Percentiles rank a stretch among this genome's conserved stretches.
phyloP scores from a whole-genome alignment of 2,329 filamentous ascomycete species.

The Xylariaceae sp. region DNA sequence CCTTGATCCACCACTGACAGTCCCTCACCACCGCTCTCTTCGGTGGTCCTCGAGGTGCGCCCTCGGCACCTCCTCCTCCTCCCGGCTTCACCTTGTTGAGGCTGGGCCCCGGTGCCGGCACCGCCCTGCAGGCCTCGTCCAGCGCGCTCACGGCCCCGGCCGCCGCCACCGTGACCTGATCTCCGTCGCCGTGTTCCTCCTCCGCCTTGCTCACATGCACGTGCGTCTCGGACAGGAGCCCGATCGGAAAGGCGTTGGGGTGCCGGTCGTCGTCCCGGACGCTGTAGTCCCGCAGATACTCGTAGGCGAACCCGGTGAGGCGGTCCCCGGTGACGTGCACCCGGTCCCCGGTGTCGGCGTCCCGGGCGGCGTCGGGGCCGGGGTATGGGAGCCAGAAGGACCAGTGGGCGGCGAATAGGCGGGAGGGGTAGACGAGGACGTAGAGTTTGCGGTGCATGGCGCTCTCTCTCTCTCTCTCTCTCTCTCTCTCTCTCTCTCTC shows the following conservation, averaged over 20 bases:
- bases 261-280: constrained; percentile 14
- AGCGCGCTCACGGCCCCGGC: constrained; percentile 7
- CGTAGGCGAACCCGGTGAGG: constrained; percentile 14
- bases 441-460: constrained; percentile 13
- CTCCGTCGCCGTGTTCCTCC: background rate
- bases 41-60: background rate
- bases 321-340: constrained; percentile 17
- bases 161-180: background rate
- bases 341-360: constrained; percentile 11
- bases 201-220: constrained; percentile 3
- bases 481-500: too few relatives aligned
- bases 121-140: constrained; percentile 12
- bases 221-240: constrained; percentile 2
- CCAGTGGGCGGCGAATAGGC: constrained; percentile 17
- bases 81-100: constrained; percentile 11
- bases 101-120: constrained; percentile 14
- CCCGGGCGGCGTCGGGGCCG: too few relatives aligned
- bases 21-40: constrained; percentile 11
- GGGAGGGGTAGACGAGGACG: constrained; percentile 17
- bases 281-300: constrained; percentile 13
- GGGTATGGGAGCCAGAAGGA: constrained; percentile 17
- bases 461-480: too few relatives aligned
- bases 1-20: constrained; percentile 16
- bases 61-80: background rate
- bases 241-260: constrained; percentile 12